These are phyloP conservation scores for Salix caprea DNA, from an alignment of 345 rosid species.

Conservation along the genomic window DNA sequence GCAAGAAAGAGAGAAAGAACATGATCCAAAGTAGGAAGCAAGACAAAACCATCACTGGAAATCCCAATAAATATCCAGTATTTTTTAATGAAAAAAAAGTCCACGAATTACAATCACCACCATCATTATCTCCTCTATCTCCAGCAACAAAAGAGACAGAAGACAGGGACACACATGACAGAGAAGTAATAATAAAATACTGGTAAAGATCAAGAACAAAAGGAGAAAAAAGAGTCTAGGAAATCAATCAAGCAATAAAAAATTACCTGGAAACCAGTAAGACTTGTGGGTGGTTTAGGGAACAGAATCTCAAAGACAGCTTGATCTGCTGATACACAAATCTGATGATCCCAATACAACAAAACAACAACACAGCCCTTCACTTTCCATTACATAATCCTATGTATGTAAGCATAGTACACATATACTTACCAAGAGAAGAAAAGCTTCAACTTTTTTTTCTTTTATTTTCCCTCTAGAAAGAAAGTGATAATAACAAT, in stretches of 20 bases:
- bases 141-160: conserved; percentile 13
- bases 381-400: conserved; percentile 26
- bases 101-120: not conserved
- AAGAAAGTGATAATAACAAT: conserved; percentile 22
- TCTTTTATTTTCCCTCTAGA: not conserved
- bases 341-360: conserved; percentile 38
- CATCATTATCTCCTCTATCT: conserved; percentile 18
- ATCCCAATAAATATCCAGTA: conserved; percentile 21
- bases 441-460: not conserved
- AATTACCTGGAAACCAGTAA: conserved; percentile 50
- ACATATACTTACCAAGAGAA: not conserved
- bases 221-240: conserved; percentile 18
- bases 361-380: conserved; percentile 17
- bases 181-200: conserved; percentile 12
- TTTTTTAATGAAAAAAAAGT: not conserved
- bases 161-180: conserved; percentile 8
- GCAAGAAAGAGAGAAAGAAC: not conserved
- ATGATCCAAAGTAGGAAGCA: conserved; percentile 4
- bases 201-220: not conserved
- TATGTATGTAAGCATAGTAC: not conserved
- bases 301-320: conserved; percentile 44
- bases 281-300: conserved; percentile 50
- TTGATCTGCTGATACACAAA: conserved; percentile 36
- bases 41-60: conserved; percentile 32
- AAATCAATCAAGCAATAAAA: conserved; percentile 25